These are phyloP conservation scores for Pythium dissotocum DNA, from an alignment of 352 stramenopile genomes.

Conservation along the genomic window DNA sequence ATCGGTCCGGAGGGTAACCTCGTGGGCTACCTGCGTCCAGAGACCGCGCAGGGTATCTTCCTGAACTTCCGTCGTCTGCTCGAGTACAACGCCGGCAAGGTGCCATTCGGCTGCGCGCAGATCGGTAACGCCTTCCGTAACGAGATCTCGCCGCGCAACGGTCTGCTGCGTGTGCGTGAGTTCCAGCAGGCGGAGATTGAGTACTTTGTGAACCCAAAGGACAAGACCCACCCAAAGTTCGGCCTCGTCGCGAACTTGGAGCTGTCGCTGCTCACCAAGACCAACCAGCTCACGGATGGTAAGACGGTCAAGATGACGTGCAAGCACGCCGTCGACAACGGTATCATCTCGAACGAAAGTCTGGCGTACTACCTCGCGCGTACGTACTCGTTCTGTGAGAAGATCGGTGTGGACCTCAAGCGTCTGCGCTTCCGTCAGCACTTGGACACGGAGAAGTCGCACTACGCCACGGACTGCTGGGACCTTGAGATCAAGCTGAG, in stretches of 20 bases:
- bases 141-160: conserved; percentile 97
- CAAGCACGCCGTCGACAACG: conserved; percentile 89
- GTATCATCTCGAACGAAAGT: conserved; percentile 98
- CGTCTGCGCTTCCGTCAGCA: conserved; percentile 98
- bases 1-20: conserved; percentile 97
- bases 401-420: conserved; percentile 92
- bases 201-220: conserved; percentile 98
- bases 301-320: conserved; percentile 94
- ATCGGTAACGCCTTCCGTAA: conserved; percentile 92
- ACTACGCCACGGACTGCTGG: conserved; percentile 91
- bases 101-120: conserved; percentile 83
- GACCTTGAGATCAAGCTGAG: conserved; percentile 97
- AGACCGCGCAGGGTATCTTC: conserved; percentile 99
- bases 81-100: conserved; percentile 96
- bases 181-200: conserved; percentile 99
- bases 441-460: conserved; percentile 99
- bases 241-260: conserved; percentile 79
- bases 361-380: conserved; percentile 99
- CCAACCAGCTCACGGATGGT: conserved; percentile 96
- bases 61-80: conserved; percentile 99
- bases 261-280: conserved; percentile 92
- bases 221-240: conserved; percentile 99
- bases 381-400: conserved; percentile 96
- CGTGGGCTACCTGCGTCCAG: conserved; percentile 97
- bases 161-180: conserved; percentile 97